Base-by-base conservation (phyloP, 768 basidiomycete species). In the Tulasnella sp. region DNA sequence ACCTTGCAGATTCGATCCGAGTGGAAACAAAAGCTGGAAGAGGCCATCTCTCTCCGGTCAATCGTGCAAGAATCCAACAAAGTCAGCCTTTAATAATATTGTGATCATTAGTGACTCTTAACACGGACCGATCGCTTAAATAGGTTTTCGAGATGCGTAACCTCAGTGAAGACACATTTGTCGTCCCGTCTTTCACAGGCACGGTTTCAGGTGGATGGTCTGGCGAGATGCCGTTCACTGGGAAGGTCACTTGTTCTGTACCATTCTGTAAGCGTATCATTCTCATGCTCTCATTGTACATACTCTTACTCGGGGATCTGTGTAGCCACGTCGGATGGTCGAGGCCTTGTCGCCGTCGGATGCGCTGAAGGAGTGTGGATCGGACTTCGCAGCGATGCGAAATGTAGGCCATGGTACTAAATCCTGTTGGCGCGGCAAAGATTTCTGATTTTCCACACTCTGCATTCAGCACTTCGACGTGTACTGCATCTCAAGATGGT, bases 341-440 rank as follows among this genome's bases (percentile, higher is more conserved):
- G 91, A 24, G 82, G 82, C 11, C 76, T 99, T 12, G 87, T 97
- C 42, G 91, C 93, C 0, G 84, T 97, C 65, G 96, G 93, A 7
- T 96, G 92, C 69, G 85, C 87, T 0, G 92, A 96, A 67, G 96
- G 96, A 29, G 87, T 96, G 21, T 96, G 90, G 87, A 92, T 96
- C 60, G 92, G 92, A 0, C 84, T 92, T 70, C 79, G 88, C 42
- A 87, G 90, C 63, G 87, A 94, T 70, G 85, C 92, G 1, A 75
- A 79, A 68, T 92, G 90, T 91, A 69, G 61, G 83, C 50, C 22
- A 9, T 12, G 17, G 24, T 22, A 21, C 15, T n/a, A n/a, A 24
- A 46, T 29, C 25, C 29, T 10, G 25, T 0, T 9, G 22, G 19
- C 15, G 66, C 7, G 61, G 41, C 21, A 25, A 24, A 29, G 55